A percentile compares a stretch with the other conserved stretches of the same genome.
Conservation (phyloP, 768 basidiomycete species). For the Tylopilus sp. region DNA sequence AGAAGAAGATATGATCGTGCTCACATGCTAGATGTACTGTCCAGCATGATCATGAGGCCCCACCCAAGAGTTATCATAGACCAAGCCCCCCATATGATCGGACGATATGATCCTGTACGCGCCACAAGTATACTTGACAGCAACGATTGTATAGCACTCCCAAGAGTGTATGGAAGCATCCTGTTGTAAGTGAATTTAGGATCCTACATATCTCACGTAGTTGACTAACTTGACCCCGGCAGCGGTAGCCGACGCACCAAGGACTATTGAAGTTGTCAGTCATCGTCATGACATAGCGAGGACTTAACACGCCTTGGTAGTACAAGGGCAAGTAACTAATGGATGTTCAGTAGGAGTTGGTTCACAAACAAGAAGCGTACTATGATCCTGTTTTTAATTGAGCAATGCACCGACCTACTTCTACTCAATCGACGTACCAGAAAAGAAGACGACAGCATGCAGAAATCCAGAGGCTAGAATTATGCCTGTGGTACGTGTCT, state of each 20-base stretch:
- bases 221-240: slow-evolving; percentile 30
- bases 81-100: slow-evolving; percentile 31
- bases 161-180: slow-evolving; percentile 36
- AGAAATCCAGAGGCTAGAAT: slow-evolving; percentile 33
- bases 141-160: slow-evolving; percentile 15
- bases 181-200: slow-evolving; percentile 15
- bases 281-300: neutral
- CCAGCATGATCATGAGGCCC: slow-evolving; percentile 37
- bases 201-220: no score
- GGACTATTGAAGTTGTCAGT: slow-evolving; percentile 17
- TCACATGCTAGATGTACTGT: slow-evolving; percentile 30
- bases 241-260: slow-evolving; percentile 35
- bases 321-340: slow-evolving; percentile 39
- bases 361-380: slow-evolving; percentile 10
- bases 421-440: slow-evolving; percentile 17
- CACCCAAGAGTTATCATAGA: slow-evolving; percentile 32
- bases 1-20: neutral
- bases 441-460: slow-evolving; percentile 33
- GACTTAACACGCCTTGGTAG: slow-evolving; percentile 30
- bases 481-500: slow-evolving; percentile 38
- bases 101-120: slow-evolving; percentile 29
- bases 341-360: slow-evolving; percentile 2
- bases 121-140: slow-evolving; percentile 27
- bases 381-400: slow-evolving; percentile 21
- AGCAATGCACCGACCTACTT: neutral